Percentiles rank a stretch among this genome's conserved stretches.
phyloP scores from a whole-genome alignment of 2,329 filamentous ascomycete species.

The Neonectria hederae region DNA sequence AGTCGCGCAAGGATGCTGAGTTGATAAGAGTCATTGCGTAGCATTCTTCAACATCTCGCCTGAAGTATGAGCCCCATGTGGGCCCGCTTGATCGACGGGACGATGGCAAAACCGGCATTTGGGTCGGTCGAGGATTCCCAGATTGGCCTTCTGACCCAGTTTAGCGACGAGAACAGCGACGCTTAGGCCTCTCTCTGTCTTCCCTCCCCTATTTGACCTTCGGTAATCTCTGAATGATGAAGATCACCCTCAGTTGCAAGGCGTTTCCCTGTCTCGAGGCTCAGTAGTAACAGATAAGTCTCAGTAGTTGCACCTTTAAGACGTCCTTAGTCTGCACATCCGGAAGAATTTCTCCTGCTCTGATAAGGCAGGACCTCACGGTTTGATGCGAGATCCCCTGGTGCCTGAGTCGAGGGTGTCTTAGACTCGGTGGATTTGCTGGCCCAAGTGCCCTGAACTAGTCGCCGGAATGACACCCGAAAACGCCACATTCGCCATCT shows the following conservation, averaged over 20 bases:
- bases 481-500: neutral
- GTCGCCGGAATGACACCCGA: neutral
- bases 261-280: neutral
- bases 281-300: neutral
- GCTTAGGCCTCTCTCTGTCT: neutral
- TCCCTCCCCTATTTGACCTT: neutral
- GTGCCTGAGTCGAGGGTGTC: neutral
- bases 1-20: neutral
- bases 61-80: neutral
- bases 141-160: neutral
- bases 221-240: neutral
- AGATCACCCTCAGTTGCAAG: neutral
- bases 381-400: neutral
- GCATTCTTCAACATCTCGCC: neutral
- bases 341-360: neutral
- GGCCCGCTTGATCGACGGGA: neutral
- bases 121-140: neutral
- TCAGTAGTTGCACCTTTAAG: neutral
- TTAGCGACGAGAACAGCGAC: neutral
- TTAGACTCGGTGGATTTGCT: neutral
- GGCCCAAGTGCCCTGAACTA: no score
- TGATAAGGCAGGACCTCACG: neutral
- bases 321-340: neutral
- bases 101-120: neutral
- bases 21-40: neutral